phyloP scores from a whole-genome alignment of 1,284 basidiomycete genomes.

The Xerocomus nothofagi region DNA sequence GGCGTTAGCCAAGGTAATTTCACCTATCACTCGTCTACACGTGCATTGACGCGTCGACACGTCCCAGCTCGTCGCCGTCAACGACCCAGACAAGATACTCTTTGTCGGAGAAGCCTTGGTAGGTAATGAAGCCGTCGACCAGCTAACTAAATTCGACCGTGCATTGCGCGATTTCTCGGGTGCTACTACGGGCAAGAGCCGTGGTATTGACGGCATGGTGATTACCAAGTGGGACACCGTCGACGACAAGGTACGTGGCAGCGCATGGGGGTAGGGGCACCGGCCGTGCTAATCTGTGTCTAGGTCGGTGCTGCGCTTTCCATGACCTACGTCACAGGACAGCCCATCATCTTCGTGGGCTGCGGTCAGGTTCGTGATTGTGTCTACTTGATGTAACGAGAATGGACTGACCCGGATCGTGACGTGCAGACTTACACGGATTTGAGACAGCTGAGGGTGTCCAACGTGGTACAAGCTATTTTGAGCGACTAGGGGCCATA shows the following conservation, averaged over 20 bases:
- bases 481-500: slow-evolving; percentile 51
- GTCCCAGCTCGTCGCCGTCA: slow-evolving; percentile 79
- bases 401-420: slow-evolving; percentile 9
- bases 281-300: slow-evolving; percentile 6
- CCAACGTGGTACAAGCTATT: slow-evolving; percentile 92
- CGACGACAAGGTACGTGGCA: slow-evolving; percentile 72
- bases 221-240: slow-evolving; percentile 98
- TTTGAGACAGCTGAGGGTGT: slow-evolving; percentile 82
- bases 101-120: slow-evolving; percentile 97
- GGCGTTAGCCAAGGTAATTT: slow-evolving; percentile 86
- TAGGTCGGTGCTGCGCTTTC: slow-evolving; percentile 94
- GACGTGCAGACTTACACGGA: slow-evolving; percentile 87
- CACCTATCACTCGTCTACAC: slow-evolving; percentile 3
- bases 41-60: slow-evolving; percentile 1
- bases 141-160: slow-evolving; percentile 91
- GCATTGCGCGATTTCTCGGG: slow-evolving; percentile 87
- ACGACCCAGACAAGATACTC: slow-evolving; percentile 93
- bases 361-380: slow-evolving; percentile 78
- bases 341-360: slow-evolving; percentile 95
- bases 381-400: slow-evolving; percentile 3
- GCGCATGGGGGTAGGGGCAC: not conserved
- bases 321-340: slow-evolving; percentile 97
- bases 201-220: slow-evolving; percentile 95
- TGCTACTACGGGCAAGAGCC: slow-evolving; percentile 62
- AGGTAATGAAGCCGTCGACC: slow-evolving; percentile 96